Conservation (phyloP, 306 rosid species). For the Lathyrus oleraceus region DNA sequence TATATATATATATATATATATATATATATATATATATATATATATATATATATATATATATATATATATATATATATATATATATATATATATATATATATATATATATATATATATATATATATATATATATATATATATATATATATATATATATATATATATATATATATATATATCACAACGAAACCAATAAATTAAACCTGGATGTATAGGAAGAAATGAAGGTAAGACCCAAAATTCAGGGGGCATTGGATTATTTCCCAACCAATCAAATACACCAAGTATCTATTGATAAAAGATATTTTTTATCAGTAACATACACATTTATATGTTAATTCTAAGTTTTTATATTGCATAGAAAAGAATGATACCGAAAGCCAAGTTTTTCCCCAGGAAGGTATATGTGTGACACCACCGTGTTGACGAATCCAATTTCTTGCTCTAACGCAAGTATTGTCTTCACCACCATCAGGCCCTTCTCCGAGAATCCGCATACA, state of each 20-base stretch:
- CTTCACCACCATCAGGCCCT: slow-evolving; percentile 60
- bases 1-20: too few species aligned
- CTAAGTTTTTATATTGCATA: too few species aligned
- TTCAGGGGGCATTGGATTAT: slow-evolving; percentile 84
- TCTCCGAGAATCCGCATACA: slow-evolving; percentile 73
- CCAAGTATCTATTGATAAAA: slow-evolving; percentile 54
- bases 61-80: too few species aligned
- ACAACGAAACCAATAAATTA: background rate
- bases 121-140: too few species aligned
- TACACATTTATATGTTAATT: too few species aligned
- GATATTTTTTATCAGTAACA: too few species aligned
- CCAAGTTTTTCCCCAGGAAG: slow-evolving; percentile 92
- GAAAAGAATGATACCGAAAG: slow-evolving; percentile 52
- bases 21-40: too few species aligned
- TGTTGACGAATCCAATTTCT: slow-evolving; percentile 76
- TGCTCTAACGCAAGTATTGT: slow-evolving; percentile 66
- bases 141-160: too few species aligned
- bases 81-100: too few species aligned
- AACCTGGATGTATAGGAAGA: slow-evolving; percentile 79
- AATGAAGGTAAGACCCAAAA: slow-evolving; percentile 81
- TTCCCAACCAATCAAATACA: slow-evolving; percentile 65
- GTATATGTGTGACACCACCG: slow-evolving; percentile 59
- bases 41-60: too few species aligned
- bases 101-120: too few species aligned
- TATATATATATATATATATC: too few species aligned